These are phyloP conservation scores for Chlorella sp. DNA, from an alignment of 139 green algal genomes.

Conservation along the genomic window DNA sequence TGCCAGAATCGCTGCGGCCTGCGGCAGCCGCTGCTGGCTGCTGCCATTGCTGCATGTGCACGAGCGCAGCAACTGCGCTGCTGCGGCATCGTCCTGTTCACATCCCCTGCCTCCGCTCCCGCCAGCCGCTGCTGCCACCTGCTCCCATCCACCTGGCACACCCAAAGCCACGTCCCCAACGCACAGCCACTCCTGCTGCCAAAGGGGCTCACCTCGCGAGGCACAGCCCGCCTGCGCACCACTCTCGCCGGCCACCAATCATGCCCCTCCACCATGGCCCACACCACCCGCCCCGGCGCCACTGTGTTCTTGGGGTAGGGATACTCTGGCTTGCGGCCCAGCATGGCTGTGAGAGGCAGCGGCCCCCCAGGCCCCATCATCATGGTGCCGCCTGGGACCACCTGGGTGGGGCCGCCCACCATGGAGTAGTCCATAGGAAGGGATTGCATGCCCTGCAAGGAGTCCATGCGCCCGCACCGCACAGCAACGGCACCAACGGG, in stretches of 20 bases:
- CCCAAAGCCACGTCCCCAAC: not conserved
- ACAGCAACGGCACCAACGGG: too few species aligned
- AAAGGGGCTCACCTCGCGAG: constrained; percentile 63
- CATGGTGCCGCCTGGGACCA: too few species aligned
- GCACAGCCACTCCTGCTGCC: too few species aligned
- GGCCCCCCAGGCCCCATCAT: not conserved
- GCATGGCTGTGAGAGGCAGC: not conserved
- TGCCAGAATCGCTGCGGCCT: too few species aligned
- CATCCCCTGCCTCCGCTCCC: too few species aligned
- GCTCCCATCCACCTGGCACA: not conserved
- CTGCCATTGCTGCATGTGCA: too few species aligned
- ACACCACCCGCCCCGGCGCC: constrained; percentile 72
- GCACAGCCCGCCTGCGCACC: constrained; percentile 73
- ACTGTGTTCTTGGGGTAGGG: constrained; percentile 35
- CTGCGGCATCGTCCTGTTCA: too few species aligned
- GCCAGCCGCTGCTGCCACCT: too few species aligned
- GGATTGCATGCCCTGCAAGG: too few species aligned
- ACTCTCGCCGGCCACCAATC: constrained; percentile 87
- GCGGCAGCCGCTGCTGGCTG: too few species aligned
- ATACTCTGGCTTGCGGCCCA: constrained; percentile 22
- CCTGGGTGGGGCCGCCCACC: not conserved
- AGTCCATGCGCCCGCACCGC: too few species aligned
- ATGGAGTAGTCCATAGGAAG: not conserved
- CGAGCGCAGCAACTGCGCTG: too few species aligned
- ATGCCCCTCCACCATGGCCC: constrained; percentile 89